Evolutionary conservation across 345 rosid species (phyloP).

Genomic region (Carallia brachiata): DNA sequence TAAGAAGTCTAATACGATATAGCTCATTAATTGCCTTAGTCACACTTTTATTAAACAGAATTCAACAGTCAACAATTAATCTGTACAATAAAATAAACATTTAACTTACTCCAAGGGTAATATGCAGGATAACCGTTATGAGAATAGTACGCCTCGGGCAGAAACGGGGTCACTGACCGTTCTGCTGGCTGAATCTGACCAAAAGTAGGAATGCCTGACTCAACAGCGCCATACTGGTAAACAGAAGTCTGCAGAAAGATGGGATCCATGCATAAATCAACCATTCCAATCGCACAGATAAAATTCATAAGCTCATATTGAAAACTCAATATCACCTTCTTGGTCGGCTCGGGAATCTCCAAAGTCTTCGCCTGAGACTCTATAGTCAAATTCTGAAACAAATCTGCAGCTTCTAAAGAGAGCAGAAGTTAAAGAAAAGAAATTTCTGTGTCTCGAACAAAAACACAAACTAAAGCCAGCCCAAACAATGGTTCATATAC

Average conservation of each 20-base stretch:
- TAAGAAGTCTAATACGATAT: no score
- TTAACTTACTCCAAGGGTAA: slow-evolving; percentile 44
- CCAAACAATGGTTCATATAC: no score
- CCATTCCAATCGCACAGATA: no score
- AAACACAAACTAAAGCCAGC: neutral
- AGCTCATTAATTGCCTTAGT: no score
- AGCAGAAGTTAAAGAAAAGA: slow-evolving; percentile 40
- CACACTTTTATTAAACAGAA: no score
- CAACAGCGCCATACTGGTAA: slow-evolving; percentile 63
- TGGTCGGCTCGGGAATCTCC: slow-evolving; percentile 65
- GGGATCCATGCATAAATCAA: neutral
- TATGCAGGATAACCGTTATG: slow-evolving; percentile 43
- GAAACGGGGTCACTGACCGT: slow-evolving; percentile 51
- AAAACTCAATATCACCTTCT: slow-evolving; percentile 40
- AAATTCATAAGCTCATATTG: neutral
- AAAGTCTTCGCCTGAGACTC: slow-evolving; percentile 56
- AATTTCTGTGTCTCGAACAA: neutral
- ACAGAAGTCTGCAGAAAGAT: slow-evolving; percentile 41
- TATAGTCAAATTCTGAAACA: slow-evolving; percentile 65
- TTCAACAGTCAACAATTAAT: neutral
- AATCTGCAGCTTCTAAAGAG: slow-evolving; percentile 58
- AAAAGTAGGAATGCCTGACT: slow-evolving; percentile 34
- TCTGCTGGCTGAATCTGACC: slow-evolving; percentile 57
- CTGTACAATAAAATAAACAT: no score
- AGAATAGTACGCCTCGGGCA: slow-evolving; percentile 51